Percentiles rank a stretch among this genome's conserved stretches.
These are phyloP conservation scores for Westerdykella sp. DNA, from an alignment of 2,329 filamentous ascomycete genomes.

Conservation along the genomic window DNA sequence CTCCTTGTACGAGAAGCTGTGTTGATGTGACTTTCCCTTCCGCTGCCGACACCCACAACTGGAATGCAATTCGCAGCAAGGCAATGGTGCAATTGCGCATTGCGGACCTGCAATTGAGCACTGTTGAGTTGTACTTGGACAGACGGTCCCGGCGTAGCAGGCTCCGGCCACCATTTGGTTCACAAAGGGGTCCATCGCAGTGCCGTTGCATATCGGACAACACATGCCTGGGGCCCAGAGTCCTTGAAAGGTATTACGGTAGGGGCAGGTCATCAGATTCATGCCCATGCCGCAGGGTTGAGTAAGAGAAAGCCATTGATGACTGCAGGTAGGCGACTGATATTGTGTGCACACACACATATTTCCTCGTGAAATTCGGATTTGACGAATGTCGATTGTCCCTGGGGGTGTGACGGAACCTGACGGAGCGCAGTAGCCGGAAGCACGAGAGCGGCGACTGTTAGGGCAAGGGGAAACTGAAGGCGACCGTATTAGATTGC, in stretches of 20 bases:
- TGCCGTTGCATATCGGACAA: slow-evolving; percentile 26
- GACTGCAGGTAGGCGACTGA: slow-evolving; percentile 42
- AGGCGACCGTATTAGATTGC: too few relatives aligned
- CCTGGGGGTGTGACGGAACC: too few relatives aligned
- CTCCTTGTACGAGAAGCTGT: neutral
- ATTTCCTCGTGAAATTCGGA: neutral
- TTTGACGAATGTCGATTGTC: too few relatives aligned
- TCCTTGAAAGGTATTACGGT: slow-evolving; percentile 28
- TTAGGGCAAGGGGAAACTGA: too few relatives aligned
- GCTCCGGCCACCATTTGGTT: slow-evolving; percentile 28
- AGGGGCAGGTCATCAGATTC: slow-evolving; percentile 39
- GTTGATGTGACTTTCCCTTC: neutral
- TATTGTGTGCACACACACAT: slow-evolving; percentile 47
- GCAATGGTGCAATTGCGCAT: slow-evolving; percentile 13
- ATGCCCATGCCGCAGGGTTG: slow-evolving; percentile 38
- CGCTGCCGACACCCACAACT: neutral
- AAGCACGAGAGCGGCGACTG: too few relatives aligned
- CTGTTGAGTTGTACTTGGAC: slow-evolving; percentile 10
- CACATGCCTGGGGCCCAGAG: slow-evolving; percentile 21
- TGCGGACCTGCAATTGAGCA: slow-evolving; percentile 12
- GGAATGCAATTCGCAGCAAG: neutral
- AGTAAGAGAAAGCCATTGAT: slow-evolving; percentile 46
- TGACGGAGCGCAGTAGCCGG: too few relatives aligned
- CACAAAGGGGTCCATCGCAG: slow-evolving; percentile 23
- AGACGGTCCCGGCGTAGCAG: slow-evolving; percentile 22